Conservation (phyloP, 352 stramenopile genomes). For the Plasmopara muralis region DNA sequence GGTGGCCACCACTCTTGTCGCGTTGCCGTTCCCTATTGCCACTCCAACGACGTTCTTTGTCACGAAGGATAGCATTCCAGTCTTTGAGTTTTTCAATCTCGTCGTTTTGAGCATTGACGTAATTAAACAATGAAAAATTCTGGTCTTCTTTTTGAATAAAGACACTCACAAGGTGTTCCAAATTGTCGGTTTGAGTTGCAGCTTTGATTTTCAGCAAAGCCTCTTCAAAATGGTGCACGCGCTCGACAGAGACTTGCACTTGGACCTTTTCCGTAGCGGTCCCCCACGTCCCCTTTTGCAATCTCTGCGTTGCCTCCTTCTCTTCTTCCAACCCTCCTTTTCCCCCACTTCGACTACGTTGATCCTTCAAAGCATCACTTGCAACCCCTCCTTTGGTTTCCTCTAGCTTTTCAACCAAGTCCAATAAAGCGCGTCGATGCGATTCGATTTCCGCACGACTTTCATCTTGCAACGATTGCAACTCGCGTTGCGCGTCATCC, state of each 20-base stretch:
- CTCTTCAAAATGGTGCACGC: constrained; percentile 93
- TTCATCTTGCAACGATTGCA: constrained; percentile 88
- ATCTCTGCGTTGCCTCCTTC: constrained; percentile 59
- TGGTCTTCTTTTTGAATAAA: constrained; percentile 96
- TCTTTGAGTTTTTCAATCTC: constrained; percentile 92
- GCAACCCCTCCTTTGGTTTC: constrained; percentile 36
- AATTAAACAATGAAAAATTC: constrained; percentile 96
- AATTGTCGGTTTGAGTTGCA: constrained; percentile 87
- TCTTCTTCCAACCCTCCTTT: constrained; percentile 58
- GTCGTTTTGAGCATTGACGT: constrained; percentile 92
- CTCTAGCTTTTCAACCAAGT: constrained; percentile 58
- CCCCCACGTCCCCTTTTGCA: constrained; percentile 74
- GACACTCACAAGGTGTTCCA: constrained; percentile 88
- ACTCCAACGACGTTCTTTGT: constrained; percentile 84
- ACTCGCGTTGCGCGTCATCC: constrained; percentile 91
- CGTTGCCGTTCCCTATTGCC: constrained; percentile 43
- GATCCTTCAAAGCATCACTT: constrained; percentile 23
- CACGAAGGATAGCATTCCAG: constrained; percentile 50
- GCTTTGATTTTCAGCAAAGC: constrained; percentile 93
- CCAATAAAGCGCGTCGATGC: constrained; percentile 45
- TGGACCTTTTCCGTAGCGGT: constrained; percentile 84
- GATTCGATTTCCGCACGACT: constrained; percentile 82
- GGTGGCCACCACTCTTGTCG: constrained; percentile 80
- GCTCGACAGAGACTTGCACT: constrained; percentile 84
- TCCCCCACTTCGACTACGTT: constrained; percentile 19